phyloP scores from a whole-genome alignment of 192 early-diverging fungal species.

The Chytriomyces sp. region DNA sequence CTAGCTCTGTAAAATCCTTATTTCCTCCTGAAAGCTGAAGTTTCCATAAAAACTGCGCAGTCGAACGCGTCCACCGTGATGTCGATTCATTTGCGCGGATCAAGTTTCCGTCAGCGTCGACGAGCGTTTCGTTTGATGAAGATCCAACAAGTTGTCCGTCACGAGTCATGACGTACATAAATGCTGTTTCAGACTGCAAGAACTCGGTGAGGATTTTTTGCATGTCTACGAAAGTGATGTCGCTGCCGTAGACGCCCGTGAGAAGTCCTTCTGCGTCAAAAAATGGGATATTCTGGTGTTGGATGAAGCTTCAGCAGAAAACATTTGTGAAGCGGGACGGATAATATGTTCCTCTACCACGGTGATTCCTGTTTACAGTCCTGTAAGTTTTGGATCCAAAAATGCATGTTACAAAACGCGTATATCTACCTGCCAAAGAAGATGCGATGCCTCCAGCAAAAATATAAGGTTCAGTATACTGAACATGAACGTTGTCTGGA shows the following conservation, averaged over 20 bases:
- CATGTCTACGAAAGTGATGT: neutral
- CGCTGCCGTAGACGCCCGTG: neutral
- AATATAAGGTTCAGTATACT: too few relatives aligned
- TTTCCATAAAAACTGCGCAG: too few relatives aligned
- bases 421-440: too few relatives aligned
- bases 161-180: neutral
- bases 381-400: too few relatives aligned
- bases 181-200: neutral
- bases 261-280: neutral
- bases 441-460: too few relatives aligned
- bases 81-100: neutral
- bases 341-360: too few relatives aligned
- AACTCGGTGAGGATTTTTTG: neutral
- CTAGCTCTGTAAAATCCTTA: neutral
- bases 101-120: neutral
- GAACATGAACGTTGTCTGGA: too few relatives aligned
- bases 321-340: neutral
- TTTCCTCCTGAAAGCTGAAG: neutral
- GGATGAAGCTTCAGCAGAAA: neutral
- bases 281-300: neutral
- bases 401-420: too few relatives aligned
- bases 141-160: neutral
- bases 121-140: neutral
- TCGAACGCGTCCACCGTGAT: too few relatives aligned
- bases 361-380: too few relatives aligned